phyloP scores from a whole-genome alignment of 306 rosid genomes.

The Vigna angularis region DNA sequence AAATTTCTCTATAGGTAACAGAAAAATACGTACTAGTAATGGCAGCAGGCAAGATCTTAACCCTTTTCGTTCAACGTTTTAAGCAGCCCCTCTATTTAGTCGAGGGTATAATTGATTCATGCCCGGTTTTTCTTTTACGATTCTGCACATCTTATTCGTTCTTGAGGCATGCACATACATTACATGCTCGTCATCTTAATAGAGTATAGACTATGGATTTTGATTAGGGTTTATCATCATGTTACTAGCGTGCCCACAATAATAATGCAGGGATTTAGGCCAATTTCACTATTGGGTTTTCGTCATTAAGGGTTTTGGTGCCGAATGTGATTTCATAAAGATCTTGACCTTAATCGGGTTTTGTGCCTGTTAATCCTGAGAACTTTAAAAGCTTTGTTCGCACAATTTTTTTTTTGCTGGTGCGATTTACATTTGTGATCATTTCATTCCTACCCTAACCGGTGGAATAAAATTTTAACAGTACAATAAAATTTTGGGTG shows the following conservation, averaged over 20 bases:
- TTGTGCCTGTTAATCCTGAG: background rate
- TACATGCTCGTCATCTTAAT: conserved; percentile 56
- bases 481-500: background rate
- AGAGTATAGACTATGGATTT: conserved; percentile 38
- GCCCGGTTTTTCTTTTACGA: conserved; percentile 50
- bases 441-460: conserved; percentile 26
- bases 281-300: conserved; percentile 51
- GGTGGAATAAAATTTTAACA: conserved; percentile 18
- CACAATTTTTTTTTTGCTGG: background rate
- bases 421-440: conserved; percentile 28
- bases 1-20: conserved; percentile 39
- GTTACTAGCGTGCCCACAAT: conserved; percentile 40
- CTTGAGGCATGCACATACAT: conserved; percentile 50
- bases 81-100: conserved; percentile 39
- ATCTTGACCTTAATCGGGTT: conserved; percentile 29
- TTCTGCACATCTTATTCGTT: conserved; percentile 41
- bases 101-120: conserved; percentile 52
- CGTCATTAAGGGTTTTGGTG: conserved; percentile 56
- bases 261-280: conserved; percentile 51
- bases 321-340: conserved; percentile 28
- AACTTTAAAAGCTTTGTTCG: conserved; percentile 28
- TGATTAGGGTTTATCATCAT: conserved; percentile 59
- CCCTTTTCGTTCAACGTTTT: conserved; percentile 51
- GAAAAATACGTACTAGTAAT: conserved; percentile 54
- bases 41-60: conserved; percentile 50